These are phyloP conservation scores for Turritis glabra DNA, from an alignment of 345 rosid genomes.

Conservation along the genomic window DNA sequence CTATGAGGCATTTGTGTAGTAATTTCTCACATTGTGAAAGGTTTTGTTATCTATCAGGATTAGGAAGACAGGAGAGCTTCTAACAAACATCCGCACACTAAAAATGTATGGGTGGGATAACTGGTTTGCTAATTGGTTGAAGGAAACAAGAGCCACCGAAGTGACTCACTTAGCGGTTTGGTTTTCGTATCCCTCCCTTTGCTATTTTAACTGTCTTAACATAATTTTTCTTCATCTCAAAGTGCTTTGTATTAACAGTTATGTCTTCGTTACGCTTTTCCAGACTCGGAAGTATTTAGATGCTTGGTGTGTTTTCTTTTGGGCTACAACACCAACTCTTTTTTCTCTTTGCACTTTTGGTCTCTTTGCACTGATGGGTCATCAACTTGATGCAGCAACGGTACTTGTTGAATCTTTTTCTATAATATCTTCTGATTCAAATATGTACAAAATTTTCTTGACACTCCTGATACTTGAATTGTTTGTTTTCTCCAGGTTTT, in stretches of 20 bases:
- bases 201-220: not conserved
- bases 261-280: conserved; percentile 25
- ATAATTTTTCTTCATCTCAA: not conserved
- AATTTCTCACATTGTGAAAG: not conserved
- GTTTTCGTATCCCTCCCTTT: conserved; percentile 11
- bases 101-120: conserved; percentile 93
- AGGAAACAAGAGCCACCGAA: conserved; percentile 75
- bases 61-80: conserved; percentile 84
- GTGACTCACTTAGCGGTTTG: conserved; percentile 81
- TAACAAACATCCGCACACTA: conserved; percentile 75
- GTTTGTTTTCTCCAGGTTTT: conserved; percentile 62
- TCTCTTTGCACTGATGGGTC: conserved; percentile 80
- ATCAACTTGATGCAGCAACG: conserved; percentile 94
- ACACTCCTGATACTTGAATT: not conserved
- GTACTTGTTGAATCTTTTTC: conserved; percentile 41
- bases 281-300: conserved; percentile 93
- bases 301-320: conserved; percentile 98
- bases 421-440: not conserved
- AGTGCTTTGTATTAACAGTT: not conserved
- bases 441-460: not conserved
- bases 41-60: conserved; percentile 53
- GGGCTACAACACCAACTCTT: conserved; percentile 97
- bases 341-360: conserved; percentile 89
- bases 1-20: not conserved
- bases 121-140: conserved; percentile 75